Percentiles rank a stretch among this genome's conserved stretches.
Evolutionary conservation across 1,284 basidiomycete genomes (phyloP).

Genomic region (Singerocomus rubriflavus): DNA sequence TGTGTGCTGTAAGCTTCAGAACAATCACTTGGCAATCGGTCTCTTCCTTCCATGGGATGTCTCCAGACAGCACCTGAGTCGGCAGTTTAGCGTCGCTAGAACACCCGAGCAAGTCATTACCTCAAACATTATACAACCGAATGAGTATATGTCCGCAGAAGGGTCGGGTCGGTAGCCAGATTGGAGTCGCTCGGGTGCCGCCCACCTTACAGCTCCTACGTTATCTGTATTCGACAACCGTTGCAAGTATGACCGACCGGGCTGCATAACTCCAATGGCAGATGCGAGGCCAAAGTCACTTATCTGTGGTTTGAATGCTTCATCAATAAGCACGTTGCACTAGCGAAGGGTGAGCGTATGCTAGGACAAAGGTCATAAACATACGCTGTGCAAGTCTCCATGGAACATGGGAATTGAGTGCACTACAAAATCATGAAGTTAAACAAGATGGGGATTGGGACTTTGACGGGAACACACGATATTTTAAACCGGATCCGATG

Average conservation of each 20-base stretch:
- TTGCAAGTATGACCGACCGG: slow-evolving; percentile 6
- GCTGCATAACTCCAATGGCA: slow-evolving; percentile 1
- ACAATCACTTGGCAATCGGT: background rate
- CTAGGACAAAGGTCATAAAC: background rate
- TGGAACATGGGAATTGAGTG: slow-evolving; percentile 10
- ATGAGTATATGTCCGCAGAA: slow-evolving; percentile 3
- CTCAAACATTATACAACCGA: slow-evolving; percentile 10
- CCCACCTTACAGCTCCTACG: slow-evolving; percentile 3
- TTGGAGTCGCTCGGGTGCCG: slow-evolving; percentile 6
- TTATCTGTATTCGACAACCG: background rate
- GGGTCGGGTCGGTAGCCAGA: background rate
- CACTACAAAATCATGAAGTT: slow-evolving; percentile 5
- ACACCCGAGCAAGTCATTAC: background rate
- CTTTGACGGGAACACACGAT: background rate
- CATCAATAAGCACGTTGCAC: slow-evolving; percentile 12
- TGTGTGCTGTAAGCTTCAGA: background rate
- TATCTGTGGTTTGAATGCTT: slow-evolving; percentile 1
- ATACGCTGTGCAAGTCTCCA: slow-evolving; percentile 9
- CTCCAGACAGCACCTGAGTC: slow-evolving; percentile 8
- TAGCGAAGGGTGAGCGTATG: background rate
- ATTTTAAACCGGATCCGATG: slow-evolving; percentile 4
- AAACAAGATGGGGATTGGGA: background rate
- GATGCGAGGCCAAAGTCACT: slow-evolving; percentile 8
- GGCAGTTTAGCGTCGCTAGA: background rate
- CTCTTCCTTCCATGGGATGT: slow-evolving; percentile 11